A percentile compares a stretch with the other conserved stretches of the same genome.
Evolutionary conservation across 768 basidiomycete species (phyloP).

Genomic region (Tubosaeta sp.): DNA sequence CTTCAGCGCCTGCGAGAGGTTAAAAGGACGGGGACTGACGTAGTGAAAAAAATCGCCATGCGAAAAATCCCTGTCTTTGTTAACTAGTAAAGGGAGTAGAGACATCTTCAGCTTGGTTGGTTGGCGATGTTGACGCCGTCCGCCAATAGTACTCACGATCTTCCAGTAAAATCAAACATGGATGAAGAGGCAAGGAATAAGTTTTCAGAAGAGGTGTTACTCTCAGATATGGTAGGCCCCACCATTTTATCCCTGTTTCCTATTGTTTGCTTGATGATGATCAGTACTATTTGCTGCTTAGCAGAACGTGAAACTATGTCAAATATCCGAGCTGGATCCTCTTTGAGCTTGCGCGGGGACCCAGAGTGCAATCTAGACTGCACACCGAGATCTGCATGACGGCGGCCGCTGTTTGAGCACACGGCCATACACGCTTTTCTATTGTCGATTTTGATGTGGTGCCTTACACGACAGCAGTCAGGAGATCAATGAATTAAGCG

Average conservation of each 20-base stretch:
- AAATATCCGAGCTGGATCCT: slow-evolving; percentile 28
- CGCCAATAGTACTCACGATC: neutral
- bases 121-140: slow-evolving; percentile 9
- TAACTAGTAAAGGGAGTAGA: slow-evolving; percentile 11
- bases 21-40: neutral
- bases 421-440: slow-evolving; percentile 1
- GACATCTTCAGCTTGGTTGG: slow-evolving; percentile 36
- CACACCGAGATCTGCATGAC: slow-evolving; percentile 33
- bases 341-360: slow-evolving; percentile 56
- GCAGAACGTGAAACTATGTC: slow-evolving; percentile 53
- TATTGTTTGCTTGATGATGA: too few relatives aligned
- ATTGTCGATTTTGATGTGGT: slow-evolving; percentile 47
- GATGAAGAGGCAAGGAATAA: slow-evolving; percentile 20
- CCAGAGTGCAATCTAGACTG: slow-evolving; percentile 54
- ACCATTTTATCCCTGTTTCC: neutral
- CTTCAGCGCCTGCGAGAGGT: slow-evolving; percentile 15
- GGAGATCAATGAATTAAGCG: slow-evolving; percentile 28
- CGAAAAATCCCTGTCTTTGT: slow-evolving; percentile 14
- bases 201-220: slow-evolving; percentile 11
- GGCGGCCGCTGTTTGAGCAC: neutral
- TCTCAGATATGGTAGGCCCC: slow-evolving; percentile 15
- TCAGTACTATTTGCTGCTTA: slow-evolving; percentile 46
- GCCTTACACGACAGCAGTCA: slow-evolving; percentile 38
- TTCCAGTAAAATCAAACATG: slow-evolving; percentile 28
- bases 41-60: slow-evolving; percentile 16